Conservation (phyloP, 2,329 filamentous ascomycete species). For the Colletotrichum costaricense region DNA sequence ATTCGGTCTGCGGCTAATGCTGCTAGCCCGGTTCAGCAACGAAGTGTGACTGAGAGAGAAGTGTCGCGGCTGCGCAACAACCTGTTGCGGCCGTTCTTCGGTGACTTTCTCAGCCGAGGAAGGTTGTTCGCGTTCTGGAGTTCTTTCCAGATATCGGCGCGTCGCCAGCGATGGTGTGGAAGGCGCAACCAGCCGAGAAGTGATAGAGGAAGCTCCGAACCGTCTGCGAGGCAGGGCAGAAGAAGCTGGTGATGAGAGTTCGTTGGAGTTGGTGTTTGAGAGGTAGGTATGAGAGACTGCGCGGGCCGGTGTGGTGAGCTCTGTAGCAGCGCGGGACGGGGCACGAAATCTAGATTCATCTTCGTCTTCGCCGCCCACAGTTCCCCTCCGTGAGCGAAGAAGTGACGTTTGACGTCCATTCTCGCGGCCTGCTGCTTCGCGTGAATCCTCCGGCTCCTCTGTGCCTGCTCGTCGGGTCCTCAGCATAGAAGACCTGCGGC, state of each 20-base stretch:
- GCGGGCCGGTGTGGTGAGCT: constrained; percentile 53
- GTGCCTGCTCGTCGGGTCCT: constrained; percentile 57
- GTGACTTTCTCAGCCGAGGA: constrained; percentile 48
- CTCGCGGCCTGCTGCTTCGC: constrained; percentile 42
- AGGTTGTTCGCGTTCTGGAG: constrained; percentile 53
- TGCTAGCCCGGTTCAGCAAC: constrained; percentile 57
- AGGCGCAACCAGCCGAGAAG: constrained; percentile 57
- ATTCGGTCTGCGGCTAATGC: constrained; percentile 55
- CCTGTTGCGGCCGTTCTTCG: constrained; percentile 53
- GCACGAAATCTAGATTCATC: constrained; percentile 62
- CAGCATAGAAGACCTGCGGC: constrained; percentile 60
- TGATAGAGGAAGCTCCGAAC: constrained; percentile 60
- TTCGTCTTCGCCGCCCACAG: constrained; percentile 60
- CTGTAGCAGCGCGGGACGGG: constrained; percentile 69
- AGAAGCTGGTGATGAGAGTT: constrained; percentile 47
- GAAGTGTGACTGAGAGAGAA: constrained; percentile 56
- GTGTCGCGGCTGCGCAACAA: constrained; percentile 45
- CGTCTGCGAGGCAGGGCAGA: constrained; percentile 65
- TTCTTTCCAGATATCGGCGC: constrained; percentile 63
- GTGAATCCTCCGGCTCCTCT: constrained; percentile 58
- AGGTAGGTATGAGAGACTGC: constrained; percentile 52
- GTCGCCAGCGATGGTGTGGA: constrained; percentile 50
- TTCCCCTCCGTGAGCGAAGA: constrained; percentile 57
- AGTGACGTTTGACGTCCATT: constrained; percentile 58
- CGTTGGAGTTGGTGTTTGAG: constrained; percentile 24